These are phyloP conservation scores for Tieghemostelium lacteum DNA, from an alignment of 78 protist genomes.

Conservation along the genomic window DNA sequence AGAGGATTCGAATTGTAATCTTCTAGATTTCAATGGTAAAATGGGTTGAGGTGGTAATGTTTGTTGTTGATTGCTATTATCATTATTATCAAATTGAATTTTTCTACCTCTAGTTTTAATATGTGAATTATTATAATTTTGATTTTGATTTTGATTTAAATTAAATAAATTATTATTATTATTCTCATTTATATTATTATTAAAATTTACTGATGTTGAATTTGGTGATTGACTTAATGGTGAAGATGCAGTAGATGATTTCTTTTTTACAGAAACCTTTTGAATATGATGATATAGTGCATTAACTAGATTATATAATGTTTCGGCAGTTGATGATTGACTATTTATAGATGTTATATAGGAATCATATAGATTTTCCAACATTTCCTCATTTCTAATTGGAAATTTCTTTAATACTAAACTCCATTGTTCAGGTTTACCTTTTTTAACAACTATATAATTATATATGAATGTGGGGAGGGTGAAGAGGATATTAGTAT, in stretches of 20 bases:
- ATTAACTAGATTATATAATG: neutral
- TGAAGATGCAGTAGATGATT: conserved; percentile 1
- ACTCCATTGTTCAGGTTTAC: conserved; percentile 31
- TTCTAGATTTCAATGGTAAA: neutral
- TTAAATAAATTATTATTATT: too few species aligned
- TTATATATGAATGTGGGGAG: neutral
- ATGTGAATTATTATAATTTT: neutral
- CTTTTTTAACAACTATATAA: conserved; percentile 34
- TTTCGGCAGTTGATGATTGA: neutral
- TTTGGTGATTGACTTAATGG: neutral
- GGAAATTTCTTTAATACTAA: conserved; percentile 49
- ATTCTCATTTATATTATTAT: neutral
- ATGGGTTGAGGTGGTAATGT: too few species aligned
- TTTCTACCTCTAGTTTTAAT: conserved; percentile 17
- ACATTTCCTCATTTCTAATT: conserved; percentile 43
- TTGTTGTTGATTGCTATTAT: neutral
- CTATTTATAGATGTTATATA: neutral
- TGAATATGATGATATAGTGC: conserved; percentile 2
- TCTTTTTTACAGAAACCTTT: neutral
- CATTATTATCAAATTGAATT: neutral
- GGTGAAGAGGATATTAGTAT: neutral
- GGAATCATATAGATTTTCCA: conserved; percentile 25
- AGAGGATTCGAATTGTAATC: neutral
- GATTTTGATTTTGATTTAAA: too few species aligned
- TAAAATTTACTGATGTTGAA: neutral